Conservation (phyloP, 495 filamentous ascomycete species). For the Aspergillus heteromorphus region DNA sequence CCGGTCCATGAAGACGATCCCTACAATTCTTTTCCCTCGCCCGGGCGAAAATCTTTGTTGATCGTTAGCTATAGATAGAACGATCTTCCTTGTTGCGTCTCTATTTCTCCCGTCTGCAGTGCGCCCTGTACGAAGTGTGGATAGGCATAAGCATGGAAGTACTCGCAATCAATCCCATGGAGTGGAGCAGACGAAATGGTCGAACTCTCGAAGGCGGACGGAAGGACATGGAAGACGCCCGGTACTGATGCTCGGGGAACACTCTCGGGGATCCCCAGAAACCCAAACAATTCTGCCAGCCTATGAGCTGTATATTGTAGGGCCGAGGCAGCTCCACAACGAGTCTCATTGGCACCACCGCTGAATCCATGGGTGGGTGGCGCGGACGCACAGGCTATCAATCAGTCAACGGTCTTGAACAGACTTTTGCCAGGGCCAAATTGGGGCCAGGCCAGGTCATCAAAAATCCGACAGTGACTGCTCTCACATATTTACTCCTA, state of each 20-base stretch:
- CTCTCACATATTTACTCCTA: neutral
- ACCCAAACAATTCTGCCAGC: neutral
- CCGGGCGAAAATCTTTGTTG: neutral
- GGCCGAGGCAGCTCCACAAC: neutral
- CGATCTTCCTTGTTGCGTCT: neutral
- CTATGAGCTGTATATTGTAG: neutral
- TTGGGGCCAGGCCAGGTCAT: neutral
- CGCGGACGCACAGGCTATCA: neutral
- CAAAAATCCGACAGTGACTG: neutral
- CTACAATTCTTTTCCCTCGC: neutral
- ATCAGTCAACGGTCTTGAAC: neutral
- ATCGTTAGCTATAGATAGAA: neutral
- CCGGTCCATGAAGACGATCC: slow-evolving; percentile 3
- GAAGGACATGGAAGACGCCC: neutral
- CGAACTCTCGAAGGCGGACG: too few species aligned
- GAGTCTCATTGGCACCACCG: neutral
- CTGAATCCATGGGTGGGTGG: neutral
- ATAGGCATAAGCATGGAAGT: slow-evolving; percentile 1
- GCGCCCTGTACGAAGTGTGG: neutral
- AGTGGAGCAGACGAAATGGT: neutral
- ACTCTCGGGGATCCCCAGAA: neutral
- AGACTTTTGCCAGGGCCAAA: neutral
- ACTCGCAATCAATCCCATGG: neutral
- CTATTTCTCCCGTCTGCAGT: neutral
- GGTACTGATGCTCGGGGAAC: neutral